Percentiles rank a stretch among this genome's conserved stretches.
Conservation (phyloP, 371 early-diverging fungal species). For the Mortierella sp. region DNA sequence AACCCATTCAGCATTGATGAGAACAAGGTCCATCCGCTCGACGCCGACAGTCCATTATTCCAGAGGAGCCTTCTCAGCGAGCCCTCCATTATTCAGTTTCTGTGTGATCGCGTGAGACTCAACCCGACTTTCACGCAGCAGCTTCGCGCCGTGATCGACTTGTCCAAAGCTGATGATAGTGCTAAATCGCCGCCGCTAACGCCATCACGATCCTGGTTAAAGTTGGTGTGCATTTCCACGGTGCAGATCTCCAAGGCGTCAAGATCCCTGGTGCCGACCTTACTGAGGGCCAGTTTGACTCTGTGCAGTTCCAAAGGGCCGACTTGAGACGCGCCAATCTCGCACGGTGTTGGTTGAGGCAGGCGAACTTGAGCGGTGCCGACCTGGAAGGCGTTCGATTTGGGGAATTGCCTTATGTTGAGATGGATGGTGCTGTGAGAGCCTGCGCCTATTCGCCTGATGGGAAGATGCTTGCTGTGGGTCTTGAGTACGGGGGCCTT, state of each 20-base stretch:
- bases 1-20: too few relatives aligned
- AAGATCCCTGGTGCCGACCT: conserved; percentile 13
- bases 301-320: not conserved
- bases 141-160: not conserved
- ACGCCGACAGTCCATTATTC: too few relatives aligned
- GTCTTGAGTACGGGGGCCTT: rapidly evolving
- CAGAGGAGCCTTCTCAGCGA: not conserved
- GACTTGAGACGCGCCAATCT: not conserved
- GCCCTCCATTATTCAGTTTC: conserved; percentile 22
- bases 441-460: not conserved
- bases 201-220: not conserved
- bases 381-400: not conserved
- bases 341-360: not conserved
- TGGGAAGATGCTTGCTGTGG: not conserved
- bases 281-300: not conserved
- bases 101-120: not conserved
- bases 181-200: not conserved
- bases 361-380: not conserved
- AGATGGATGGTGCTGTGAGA: rapidly evolving
- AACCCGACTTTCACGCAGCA: not conserved
- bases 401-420: not conserved
- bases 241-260: not conserved
- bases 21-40: not conserved
- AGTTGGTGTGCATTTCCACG: not conserved
- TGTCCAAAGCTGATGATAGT: not conserved